Percentiles rank a stretch among this genome's conserved stretches.
Evolutionary conservation across 139 green algal species (phyloP).

Genomic region (Haematococcus lacustris): DNA sequence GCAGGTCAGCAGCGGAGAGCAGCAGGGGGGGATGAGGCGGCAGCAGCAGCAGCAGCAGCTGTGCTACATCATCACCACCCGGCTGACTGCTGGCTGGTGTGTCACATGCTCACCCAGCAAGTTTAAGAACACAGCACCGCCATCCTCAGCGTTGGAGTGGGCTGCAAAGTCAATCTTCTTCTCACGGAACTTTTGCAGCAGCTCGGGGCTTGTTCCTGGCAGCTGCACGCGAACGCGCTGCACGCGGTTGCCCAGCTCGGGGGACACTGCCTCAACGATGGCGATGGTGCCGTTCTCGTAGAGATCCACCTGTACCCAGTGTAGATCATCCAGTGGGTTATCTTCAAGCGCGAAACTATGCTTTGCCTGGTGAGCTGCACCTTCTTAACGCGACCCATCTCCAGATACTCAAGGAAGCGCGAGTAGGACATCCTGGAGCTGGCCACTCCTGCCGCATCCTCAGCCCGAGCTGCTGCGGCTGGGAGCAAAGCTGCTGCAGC

Average conservation of each 20-base stretch:
- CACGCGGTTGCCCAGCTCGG: conserved; percentile 98
- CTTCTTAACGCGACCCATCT: conserved; percentile 99
- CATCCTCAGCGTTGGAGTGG: conserved; percentile 92
- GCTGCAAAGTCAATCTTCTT: conserved; percentile 99
- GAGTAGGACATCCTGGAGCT: conserved; percentile 99
- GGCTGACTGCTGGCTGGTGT: neutral
- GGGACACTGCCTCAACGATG: conserved; percentile 96
- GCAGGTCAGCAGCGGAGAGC: neutral
- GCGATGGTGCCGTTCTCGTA: conserved; percentile 99
- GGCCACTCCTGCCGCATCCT: conserved; percentile 64
- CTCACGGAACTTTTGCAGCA: conserved; percentile 94
- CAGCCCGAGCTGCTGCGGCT: conserved; percentile 21
- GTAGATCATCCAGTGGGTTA: neutral
- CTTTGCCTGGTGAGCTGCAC: conserved; percentile 42
- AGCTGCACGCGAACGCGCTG: conserved; percentile 98
- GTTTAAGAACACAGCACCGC: conserved; percentile 85
- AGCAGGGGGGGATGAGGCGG: too few species aligned
- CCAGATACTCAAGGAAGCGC: conserved; percentile 98
- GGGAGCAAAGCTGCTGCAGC: conserved; percentile 17
- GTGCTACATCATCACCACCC: neutral
- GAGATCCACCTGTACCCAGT: conserved; percentile 77
- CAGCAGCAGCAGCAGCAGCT: too few species aligned
- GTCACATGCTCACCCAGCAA: conserved; percentile 64
- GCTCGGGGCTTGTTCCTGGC: conserved; percentile 84
- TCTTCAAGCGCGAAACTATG: too few species aligned